Percentiles rank a stretch among this genome's conserved stretches.
Evolutionary conservation across 2,329 filamentous ascomycete genomes (phyloP).

Genomic region (Sclerotiophoma versabilis): DNA sequence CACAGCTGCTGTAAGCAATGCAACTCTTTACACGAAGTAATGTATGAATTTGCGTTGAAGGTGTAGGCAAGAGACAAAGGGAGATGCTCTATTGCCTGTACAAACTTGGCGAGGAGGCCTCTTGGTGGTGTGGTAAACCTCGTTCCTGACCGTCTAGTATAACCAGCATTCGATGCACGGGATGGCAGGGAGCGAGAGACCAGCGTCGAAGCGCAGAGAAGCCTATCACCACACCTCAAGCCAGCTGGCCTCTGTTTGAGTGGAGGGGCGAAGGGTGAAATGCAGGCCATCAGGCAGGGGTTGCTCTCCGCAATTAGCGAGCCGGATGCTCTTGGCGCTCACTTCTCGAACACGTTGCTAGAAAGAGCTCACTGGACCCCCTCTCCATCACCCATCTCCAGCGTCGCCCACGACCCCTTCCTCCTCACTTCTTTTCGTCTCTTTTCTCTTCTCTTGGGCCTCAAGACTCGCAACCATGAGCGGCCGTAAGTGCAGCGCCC

Average conservation of each 20-base stretch:
- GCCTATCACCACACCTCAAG: conserved; percentile 15
- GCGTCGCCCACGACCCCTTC: conserved; percentile 33
- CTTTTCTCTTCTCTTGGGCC: conserved; percentile 43
- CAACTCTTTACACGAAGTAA: no score
- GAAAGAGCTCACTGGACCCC: conserved; percentile 38
- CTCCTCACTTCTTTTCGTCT: conserved; percentile 42
- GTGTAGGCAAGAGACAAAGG: no score
- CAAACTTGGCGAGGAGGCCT: no score
- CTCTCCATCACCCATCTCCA: conserved; percentile 41
- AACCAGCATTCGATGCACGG: no score
- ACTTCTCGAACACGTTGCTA: conserved; percentile 40
- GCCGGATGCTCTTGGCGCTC: conserved; percentile 15
- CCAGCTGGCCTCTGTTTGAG: conserved; percentile 32
- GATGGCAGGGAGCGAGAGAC: no score
- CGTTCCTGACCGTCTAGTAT: no score
- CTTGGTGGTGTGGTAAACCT: no score
- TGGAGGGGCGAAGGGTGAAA: conserved; percentile 13
- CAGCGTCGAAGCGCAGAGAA: no score
- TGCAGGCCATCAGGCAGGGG: conserved; percentile 6
- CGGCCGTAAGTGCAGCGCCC: conserved; percentile 60
- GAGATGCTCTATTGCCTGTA: no score
- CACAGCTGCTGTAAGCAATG: no score
- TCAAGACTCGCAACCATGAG: conserved; percentile 61
- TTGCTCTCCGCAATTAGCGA: conserved; percentile 20
- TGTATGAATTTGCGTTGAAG: no score